phyloP scores from a whole-genome alignment of 805 yeast genomes.

The Nakazawaea peltata region DNA sequence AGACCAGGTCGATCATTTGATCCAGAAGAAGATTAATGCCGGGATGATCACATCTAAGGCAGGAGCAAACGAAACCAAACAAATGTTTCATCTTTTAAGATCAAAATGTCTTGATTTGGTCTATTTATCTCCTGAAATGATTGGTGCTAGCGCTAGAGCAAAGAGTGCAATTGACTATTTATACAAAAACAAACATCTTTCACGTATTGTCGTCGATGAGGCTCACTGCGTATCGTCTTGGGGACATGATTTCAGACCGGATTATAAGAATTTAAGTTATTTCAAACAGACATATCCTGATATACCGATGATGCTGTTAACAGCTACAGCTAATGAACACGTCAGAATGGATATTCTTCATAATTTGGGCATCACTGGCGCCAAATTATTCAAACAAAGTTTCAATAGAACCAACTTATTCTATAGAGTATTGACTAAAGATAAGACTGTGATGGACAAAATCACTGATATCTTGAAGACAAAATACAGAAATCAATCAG shows the following conservation, averaged over 20 bases:
- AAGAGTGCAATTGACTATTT: slow-evolving; percentile 53
- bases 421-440: slow-evolving; percentile 71
- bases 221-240: slow-evolving; percentile 98
- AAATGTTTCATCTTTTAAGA: slow-evolving; percentile 52
- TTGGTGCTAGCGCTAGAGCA: slow-evolving; percentile 64
- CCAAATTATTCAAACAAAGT: slow-evolving; percentile 75
- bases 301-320: slow-evolving; percentile 89
- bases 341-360: slow-evolving; percentile 82
- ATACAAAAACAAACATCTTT: slow-evolving; percentile 48
- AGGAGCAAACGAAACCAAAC: slow-evolving; percentile 50
- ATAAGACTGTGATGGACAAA: slow-evolving; percentile 45
- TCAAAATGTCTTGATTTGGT: slow-evolving; percentile 67
- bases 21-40: slow-evolving; percentile 62
- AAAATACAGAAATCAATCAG: slow-evolving; percentile 53
- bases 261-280: slow-evolving; percentile 71
- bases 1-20: slow-evolving; percentile 85
- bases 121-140: slow-evolving; percentile 93
- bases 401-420: slow-evolving; percentile 82
- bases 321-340: slow-evolving; percentile 93
- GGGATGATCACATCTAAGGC: slow-evolving; percentile 84
- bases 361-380: slow-evolving; percentile 55
- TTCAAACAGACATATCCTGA: slow-evolving; percentile 70
- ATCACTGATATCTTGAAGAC: slow-evolving; percentile 46
- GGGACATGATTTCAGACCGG: slow-evolving; percentile 99
- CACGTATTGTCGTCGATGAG: slow-evolving; percentile 90